Percentiles rank a stretch among this genome's conserved stretches.
Conservation (phyloP, 1,139 yeast genomes). For the Pichiaceae sp. region DNA sequence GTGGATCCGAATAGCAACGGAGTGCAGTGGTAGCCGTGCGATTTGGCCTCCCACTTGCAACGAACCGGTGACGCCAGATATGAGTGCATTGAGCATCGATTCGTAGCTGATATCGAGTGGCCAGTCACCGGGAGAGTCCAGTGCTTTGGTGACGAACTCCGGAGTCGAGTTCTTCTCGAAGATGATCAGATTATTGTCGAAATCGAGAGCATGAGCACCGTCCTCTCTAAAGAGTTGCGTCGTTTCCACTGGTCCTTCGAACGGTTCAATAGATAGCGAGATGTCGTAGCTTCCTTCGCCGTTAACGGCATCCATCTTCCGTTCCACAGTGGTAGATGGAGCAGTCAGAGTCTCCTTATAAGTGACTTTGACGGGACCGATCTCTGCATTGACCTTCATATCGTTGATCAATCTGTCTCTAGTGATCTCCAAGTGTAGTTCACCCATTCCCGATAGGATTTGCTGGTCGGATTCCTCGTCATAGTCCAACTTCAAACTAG, state of each 20-base stretch:
- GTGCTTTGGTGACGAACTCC: conserved; percentile 13
- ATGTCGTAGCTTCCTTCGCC: conserved; percentile 20
- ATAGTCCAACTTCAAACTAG: conserved; percentile 52
- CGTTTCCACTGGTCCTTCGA: conserved; percentile 36
- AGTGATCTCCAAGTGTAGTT: conserved; percentile 83
- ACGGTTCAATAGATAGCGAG: conserved; percentile 42
- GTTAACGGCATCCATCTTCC: conserved; percentile 5
- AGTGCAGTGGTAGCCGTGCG: conserved; percentile 57
- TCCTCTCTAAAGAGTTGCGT: conserved; percentile 23
- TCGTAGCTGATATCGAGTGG: conserved; percentile 39
- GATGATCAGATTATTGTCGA: conserved; percentile 28
- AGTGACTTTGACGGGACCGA: conserved; percentile 81
- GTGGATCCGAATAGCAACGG: conserved; percentile 44
- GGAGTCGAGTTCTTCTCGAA: conserved; percentile 20
- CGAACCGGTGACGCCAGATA: conserved; percentile 61
- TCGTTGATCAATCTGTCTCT: conserved; percentile 69
- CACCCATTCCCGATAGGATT: conserved; percentile 91
- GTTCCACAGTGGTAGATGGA: conserved; percentile 16
- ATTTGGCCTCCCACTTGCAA: conserved; percentile 73
- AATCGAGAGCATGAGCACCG: conserved; percentile 17
- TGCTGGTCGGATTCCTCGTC: conserved; percentile 91
- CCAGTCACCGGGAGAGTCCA: conserved; percentile 30
- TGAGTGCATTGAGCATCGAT: conserved; percentile 41
- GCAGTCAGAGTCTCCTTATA: conserved; percentile 63
- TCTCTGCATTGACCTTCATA: conserved; percentile 70